phyloP scores from a whole-genome alignment of 2,329 filamentous ascomycete genomes.

The Fusarium subglutinans region DNA sequence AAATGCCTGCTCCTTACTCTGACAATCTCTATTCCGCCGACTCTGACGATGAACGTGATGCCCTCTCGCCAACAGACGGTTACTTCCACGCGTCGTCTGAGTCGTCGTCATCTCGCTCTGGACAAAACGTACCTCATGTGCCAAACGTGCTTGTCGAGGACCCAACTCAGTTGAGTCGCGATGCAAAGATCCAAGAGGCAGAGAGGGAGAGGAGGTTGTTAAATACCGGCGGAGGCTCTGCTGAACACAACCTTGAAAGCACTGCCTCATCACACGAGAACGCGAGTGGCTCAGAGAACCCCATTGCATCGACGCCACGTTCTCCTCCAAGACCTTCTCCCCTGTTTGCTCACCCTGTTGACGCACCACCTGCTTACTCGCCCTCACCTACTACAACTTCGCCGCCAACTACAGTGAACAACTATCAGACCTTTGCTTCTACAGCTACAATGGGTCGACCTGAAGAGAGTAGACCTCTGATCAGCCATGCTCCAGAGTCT shows the following conservation, averaged over 20 bases:
- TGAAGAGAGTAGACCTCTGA: conserved; percentile 55
- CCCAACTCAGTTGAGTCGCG: conserved; percentile 53
- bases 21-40: conserved; percentile 59
- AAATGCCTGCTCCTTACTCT: conserved; percentile 58
- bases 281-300: not conserved
- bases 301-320: not conserved
- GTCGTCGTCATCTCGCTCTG: conserved; percentile 36
- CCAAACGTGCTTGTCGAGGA: conserved; percentile 61
- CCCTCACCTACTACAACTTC: conserved; percentile 52
- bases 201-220: conserved; percentile 51
- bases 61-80: conserved; percentile 61
- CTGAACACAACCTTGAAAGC: not conserved
- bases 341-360: conserved; percentile 40
- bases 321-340: conserved; percentile 8
- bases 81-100: conserved; percentile 58
- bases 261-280: not conserved
- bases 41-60: conserved; percentile 48
- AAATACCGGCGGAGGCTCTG: conserved; percentile 35
- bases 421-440: conserved; percentile 57
- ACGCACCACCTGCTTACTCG: conserved; percentile 63
- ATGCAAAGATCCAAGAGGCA: conserved; percentile 56
- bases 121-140: conserved; percentile 53
- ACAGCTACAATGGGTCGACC: conserved; percentile 52
- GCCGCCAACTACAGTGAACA: conserved; percentile 43
- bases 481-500: conserved; percentile 56